Conservation (phyloP, 768 basidiomycete species). For the Clathrus columnatus region DNA sequence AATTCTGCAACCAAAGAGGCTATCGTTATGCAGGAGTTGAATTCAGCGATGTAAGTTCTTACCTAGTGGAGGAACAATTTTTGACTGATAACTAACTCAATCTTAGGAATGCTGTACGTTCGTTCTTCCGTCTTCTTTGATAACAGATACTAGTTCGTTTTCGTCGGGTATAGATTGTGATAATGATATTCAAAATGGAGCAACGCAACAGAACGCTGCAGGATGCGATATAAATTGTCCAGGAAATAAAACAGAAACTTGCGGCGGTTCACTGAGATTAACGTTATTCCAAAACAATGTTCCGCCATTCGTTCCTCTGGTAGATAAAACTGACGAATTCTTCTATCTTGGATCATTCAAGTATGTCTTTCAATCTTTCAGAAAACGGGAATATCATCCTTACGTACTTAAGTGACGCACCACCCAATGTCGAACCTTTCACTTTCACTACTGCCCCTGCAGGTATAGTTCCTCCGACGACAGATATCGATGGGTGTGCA, state of each 20-base stretch:
- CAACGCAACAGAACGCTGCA: neutral
- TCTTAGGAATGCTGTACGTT: constrained; percentile 1
- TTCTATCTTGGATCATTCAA: too few species aligned
- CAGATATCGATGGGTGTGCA: too few species aligned
- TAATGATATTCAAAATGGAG: neutral
- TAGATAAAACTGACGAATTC: too few species aligned
- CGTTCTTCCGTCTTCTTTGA: neutral
- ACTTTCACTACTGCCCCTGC: too few species aligned
- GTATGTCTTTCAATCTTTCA: too few species aligned
- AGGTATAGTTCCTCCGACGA: too few species aligned
- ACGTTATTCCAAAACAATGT: neutral
- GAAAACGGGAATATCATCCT: too few species aligned
- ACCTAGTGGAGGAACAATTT: neutral
- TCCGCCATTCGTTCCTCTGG: too few species aligned
- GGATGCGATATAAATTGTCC: neutral
- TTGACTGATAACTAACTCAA: neutral
- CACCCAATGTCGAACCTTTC: too few species aligned
- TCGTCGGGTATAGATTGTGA: neutral
- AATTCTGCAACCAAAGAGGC: neutral
- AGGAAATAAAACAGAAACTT: neutral
- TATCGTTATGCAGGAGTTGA: neutral
- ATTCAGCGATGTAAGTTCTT: neutral
- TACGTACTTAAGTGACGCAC: too few species aligned
- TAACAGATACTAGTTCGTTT: neutral
- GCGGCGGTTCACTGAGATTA: neutral